A percentile compares a stretch with the other conserved stretches of the same genome.
phyloP scores from a whole-genome alignment of 2,329 filamentous ascomycete species.

The Nemania abortiva region DNA sequence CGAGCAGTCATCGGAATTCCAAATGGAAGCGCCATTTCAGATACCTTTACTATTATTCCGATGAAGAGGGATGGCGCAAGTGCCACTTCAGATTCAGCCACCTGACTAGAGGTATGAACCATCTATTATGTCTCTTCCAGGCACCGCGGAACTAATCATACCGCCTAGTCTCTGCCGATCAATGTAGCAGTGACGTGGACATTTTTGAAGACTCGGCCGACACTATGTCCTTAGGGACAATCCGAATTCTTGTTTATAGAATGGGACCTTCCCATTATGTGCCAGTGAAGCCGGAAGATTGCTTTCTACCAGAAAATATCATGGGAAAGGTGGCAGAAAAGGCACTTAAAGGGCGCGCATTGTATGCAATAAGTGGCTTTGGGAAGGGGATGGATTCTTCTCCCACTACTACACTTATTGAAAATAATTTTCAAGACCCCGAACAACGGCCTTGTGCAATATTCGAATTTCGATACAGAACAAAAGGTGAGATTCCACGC shows the following conservation, averaged over 20 bases:
- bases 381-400: background rate
- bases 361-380: background rate
- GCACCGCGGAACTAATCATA: background rate
- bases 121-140: background rate
- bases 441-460: slow-evolving; percentile 19
- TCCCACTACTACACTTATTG: too few species aligned
- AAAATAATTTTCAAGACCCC: slow-evolving; percentile 17
- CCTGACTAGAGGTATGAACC: background rate
- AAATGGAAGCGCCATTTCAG: background rate
- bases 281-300: too few species aligned
- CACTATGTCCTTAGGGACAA: background rate
- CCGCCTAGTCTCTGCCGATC: background rate
- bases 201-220: background rate
- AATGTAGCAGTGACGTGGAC: background rate
- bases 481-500: slow-evolving; percentile 5
- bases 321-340: background rate
- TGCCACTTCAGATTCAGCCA: background rate
- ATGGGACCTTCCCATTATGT: too few species aligned
- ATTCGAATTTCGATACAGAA: slow-evolving; percentile 28
- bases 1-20: background rate
- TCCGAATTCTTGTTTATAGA: background rate
- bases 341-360: background rate
- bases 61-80: background rate
- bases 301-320: too few species aligned
- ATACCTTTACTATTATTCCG: background rate